phyloP scores from a whole-genome alignment of 257 asterid genomes.

The Coffea canephora region DNA sequence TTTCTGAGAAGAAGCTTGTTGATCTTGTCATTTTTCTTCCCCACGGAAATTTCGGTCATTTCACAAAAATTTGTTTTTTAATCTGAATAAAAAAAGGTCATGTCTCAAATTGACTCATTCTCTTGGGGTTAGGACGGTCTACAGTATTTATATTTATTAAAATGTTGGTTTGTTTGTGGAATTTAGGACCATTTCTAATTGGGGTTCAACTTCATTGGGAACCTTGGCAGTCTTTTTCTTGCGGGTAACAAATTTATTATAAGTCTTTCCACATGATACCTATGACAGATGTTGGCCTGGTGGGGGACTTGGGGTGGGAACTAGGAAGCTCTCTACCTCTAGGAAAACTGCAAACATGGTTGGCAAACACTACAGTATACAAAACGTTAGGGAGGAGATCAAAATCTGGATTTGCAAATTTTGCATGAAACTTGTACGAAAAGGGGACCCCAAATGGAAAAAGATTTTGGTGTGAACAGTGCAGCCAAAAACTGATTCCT shows the following conservation, averaged over 20 bases:
- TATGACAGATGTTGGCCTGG: slow-evolving; percentile 32
- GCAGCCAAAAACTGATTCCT: background rate
- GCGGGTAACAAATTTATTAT: slow-evolving; percentile 5
- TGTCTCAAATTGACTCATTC: background rate
- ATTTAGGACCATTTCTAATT: background rate
- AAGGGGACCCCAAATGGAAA: background rate
- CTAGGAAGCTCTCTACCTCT: slow-evolving; percentile 27
- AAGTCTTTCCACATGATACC: slow-evolving; percentile 43
- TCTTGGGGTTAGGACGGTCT: slow-evolving; percentile 8
- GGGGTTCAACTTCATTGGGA: background rate
- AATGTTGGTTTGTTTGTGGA: background rate
- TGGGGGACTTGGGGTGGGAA: slow-evolving; percentile 42
- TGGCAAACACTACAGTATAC: too few species aligned
- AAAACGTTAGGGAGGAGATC: background rate
- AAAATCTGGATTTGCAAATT: background rate
- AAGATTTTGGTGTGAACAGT: background rate
- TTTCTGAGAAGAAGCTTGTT: slow-evolving; percentile 49
- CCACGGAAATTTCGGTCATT: background rate
- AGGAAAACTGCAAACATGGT: background rate
- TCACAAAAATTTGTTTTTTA: background rate
- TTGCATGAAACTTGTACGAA: slow-evolving; percentile 12
- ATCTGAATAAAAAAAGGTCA: background rate
- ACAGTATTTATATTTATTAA: background rate
- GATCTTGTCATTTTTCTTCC: background rate
- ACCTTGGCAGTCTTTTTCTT: background rate